Conservation (phyloP, 2,329 filamentous ascomycete species). For the Apiospora arundinis region DNA sequence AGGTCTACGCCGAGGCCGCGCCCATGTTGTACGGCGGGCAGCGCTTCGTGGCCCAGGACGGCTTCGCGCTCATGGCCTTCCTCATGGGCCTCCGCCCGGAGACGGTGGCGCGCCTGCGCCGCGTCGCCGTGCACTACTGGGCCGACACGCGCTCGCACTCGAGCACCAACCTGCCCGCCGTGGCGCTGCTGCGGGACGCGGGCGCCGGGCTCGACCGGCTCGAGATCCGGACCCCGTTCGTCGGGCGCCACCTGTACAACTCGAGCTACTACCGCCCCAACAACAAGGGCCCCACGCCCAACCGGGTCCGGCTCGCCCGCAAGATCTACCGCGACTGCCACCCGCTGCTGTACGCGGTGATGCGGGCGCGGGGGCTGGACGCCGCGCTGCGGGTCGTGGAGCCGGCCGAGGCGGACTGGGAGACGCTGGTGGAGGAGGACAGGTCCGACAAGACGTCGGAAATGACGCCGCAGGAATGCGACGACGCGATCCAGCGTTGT, state of each 20-base stretch:
- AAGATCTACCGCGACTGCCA: slow-evolving; percentile 20
- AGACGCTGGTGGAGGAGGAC: neutral
- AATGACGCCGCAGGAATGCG: neutral
- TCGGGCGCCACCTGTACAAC: neutral
- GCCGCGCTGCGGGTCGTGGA: neutral
- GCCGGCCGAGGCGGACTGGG: neutral
- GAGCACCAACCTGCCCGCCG: slow-evolving; percentile 1
- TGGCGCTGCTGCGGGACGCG: slow-evolving; percentile 9
- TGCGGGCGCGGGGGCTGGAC: neutral
- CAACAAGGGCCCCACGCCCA: neutral
- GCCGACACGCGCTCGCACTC: neutral
- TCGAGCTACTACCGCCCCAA: neutral
- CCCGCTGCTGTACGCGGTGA: slow-evolving; percentile 12
- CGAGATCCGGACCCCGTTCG: neutral
- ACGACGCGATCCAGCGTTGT: neutral
- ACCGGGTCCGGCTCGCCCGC: neutral
- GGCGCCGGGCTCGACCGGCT: neutral
- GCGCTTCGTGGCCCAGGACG: neutral
- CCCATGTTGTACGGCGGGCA: neutral
- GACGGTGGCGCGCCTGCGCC: neutral
- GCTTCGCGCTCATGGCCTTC: neutral
- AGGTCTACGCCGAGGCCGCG: slow-evolving; percentile 12
- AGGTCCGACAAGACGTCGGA: too few relatives aligned
- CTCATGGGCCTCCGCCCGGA: neutral
- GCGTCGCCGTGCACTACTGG: neutral